These are phyloP conservation scores for Hamigera avellanea DNA, from an alignment of 495 filamentous ascomycete genomes.

Conservation along the genomic window DNA sequence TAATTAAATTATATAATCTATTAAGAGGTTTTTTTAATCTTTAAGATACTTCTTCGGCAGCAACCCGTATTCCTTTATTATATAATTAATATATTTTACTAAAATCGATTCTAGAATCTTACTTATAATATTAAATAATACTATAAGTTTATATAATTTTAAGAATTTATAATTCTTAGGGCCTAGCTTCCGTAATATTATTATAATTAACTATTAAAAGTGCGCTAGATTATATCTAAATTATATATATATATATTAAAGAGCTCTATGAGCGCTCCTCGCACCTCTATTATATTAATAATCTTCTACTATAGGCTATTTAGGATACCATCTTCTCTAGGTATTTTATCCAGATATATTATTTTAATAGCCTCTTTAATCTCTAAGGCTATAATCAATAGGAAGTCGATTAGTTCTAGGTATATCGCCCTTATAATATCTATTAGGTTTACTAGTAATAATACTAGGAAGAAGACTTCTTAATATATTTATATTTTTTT, in stretches of 20 bases:
- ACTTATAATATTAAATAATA: too few relatives aligned
- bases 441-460: conserved; percentile 9
- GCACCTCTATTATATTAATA: conserved; percentile 1
- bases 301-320: conserved; percentile 9
- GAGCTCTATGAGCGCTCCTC: conserved; percentile 4
- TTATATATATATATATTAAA: conserved; percentile 12
- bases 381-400: conserved; percentile 7
- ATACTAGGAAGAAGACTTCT: conserved; percentile 13
- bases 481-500: conserved; percentile 10
- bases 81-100: too few relatives aligned
- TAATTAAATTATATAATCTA: too few relatives aligned
- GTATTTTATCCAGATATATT: conserved; percentile 14
- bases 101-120: too few relatives aligned
- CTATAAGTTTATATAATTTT: too few relatives aligned
- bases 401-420: conserved; percentile 8
- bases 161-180: too few relatives aligned
- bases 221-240: conserved; percentile 11
- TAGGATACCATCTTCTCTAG: conserved; percentile 11
- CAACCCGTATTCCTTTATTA: too few relatives aligned
- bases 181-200: conserved; percentile 19
- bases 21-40: too few relatives aligned
- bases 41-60: too few relatives aligned
- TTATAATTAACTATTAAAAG: conserved; percentile 15
- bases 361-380: conserved; percentile 8
- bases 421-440: conserved; percentile 9